Conservation (phyloP, 495 filamentous ascomycete genomes). For the Hypoxylon fuscum region DNA sequence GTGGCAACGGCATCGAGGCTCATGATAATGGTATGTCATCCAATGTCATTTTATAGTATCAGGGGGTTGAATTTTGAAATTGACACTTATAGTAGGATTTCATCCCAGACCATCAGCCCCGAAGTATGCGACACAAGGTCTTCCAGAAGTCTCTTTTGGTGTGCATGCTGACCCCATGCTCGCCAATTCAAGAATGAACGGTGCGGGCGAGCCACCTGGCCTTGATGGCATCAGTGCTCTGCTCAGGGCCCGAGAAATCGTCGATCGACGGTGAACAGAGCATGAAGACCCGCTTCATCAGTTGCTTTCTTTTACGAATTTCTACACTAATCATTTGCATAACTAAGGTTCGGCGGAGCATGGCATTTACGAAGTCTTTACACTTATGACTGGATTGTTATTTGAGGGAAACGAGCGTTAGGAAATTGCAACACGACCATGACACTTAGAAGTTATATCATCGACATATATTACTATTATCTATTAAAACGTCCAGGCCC, state of each 20-base stretch:
- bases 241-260: conserved; percentile 63
- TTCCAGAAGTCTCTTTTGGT: conserved; percentile 22
- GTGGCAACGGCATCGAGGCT: conserved; percentile 8
- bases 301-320: conserved; percentile 1
- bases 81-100: conserved; percentile 14
- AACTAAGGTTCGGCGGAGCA: conserved; percentile 27
- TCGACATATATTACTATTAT: background rate
- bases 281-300: background rate
- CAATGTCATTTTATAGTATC: too few species aligned
- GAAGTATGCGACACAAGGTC: conserved; percentile 21
- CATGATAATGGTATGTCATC: conserved; percentile 19
- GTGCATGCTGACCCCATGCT: conserved; percentile 5
- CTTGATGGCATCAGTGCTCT: conserved; percentile 64
- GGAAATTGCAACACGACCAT: conserved; percentile 37
- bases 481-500: background rate
- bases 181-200: conserved; percentile 14
- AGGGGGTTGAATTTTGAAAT: background rate
- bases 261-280: conserved; percentile 50
- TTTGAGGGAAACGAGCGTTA: conserved; percentile 28
- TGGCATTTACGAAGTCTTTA: conserved; percentile 34
- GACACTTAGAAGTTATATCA: conserved; percentile 13
- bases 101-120: conserved; percentile 12
- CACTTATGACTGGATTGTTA: conserved; percentile 31
- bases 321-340: conserved; percentile 33
- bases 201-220: conserved; percentile 16